These are phyloP conservation scores for Zychaea mexicana DNA, from an alignment of 371 early-diverging fungal genomes.

Conservation along the genomic window DNA sequence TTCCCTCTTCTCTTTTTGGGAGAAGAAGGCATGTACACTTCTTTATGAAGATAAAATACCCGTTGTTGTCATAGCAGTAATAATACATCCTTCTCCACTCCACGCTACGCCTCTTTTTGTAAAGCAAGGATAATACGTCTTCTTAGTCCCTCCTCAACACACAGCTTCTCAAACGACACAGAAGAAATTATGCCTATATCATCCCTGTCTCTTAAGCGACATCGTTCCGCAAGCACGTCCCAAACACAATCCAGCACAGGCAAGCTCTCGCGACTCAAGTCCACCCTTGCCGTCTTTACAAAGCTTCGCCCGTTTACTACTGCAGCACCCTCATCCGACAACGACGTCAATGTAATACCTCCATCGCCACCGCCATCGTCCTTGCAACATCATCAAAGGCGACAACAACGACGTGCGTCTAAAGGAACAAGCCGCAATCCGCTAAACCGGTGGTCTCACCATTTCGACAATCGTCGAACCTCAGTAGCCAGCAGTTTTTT, in stretches of 20 bases:
- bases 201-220: slow-evolving; percentile 19
- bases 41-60: not conserved
- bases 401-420: not conserved
- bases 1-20: not conserved
- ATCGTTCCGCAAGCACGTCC: slow-evolving; percentile 23
- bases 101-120: too few relatives aligned
- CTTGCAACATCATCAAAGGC: not conserved
- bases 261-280: slow-evolving; percentile 29
- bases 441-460: slow-evolving; percentile 4
- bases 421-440: not conserved
- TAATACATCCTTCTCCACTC: not conserved
- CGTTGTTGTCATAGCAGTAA: too few relatives aligned
- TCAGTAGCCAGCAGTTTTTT: slow-evolving; percentile 6
- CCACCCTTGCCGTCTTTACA: slow-evolving; percentile 20
- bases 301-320: slow-evolving; percentile 21
- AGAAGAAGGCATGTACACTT: not conserved
- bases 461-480: slow-evolving; percentile 3
- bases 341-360: not conserved
- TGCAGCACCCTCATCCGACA: not conserved
- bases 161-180: not conserved
- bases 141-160: not conserved
- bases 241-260: slow-evolving; percentile 14
- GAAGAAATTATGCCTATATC: not conserved
- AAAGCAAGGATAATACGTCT: too few relatives aligned
- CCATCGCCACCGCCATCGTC: not conserved